Conservation (phyloP, 2,329 filamentous ascomycete species). For the Paraphaeosphaeria minitans region DNA sequence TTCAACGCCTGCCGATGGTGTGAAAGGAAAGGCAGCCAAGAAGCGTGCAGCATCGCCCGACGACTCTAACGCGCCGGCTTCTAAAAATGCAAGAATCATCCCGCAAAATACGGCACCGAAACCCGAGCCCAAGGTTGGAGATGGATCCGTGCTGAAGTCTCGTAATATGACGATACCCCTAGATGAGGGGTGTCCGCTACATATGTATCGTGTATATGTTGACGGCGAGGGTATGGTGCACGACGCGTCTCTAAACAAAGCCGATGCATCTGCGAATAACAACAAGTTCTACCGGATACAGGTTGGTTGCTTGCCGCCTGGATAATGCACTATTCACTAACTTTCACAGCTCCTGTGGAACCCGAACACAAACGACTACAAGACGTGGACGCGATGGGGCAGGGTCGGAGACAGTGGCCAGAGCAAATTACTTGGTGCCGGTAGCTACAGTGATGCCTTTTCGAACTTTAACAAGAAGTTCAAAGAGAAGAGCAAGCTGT, state of each 20-base stretch:
- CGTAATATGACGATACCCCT: slow-evolving; percentile 52
- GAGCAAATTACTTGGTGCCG: slow-evolving; percentile 47
- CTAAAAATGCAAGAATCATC: slow-evolving; percentile 26
- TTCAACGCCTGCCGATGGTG: slow-evolving; percentile 9
- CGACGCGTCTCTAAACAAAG: slow-evolving; percentile 80
- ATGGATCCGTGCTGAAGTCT: slow-evolving; percentile 52
- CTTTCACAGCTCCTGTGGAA: slow-evolving; percentile 37
- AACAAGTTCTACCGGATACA: slow-evolving; percentile 85
- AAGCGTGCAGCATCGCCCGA: slow-evolving; percentile 39
- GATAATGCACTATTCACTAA: neutral
- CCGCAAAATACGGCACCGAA: slow-evolving; percentile 21
- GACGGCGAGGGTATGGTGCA: slow-evolving; percentile 70
- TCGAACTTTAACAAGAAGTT: slow-evolving; percentile 60
- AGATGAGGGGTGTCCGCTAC: slow-evolving; percentile 51
- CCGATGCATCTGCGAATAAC: slow-evolving; percentile 72
- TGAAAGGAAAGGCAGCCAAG: slow-evolving; percentile 32
- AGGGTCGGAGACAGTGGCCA: slow-evolving; percentile 67
- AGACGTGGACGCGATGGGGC: slow-evolving; percentile 80
- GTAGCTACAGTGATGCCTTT: slow-evolving; percentile 48
- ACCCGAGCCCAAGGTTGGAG: slow-evolving; percentile 44
- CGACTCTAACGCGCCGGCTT: slow-evolving; percentile 17
- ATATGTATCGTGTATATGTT: slow-evolving; percentile 63
- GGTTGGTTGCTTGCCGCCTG: slow-evolving; percentile 44
- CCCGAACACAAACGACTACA: slow-evolving; percentile 48
- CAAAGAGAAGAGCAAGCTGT: slow-evolving; percentile 60